phyloP scores from a whole-genome alignment of 1,284 basidiomycete genomes.

The Rhodotorula sp. region DNA sequence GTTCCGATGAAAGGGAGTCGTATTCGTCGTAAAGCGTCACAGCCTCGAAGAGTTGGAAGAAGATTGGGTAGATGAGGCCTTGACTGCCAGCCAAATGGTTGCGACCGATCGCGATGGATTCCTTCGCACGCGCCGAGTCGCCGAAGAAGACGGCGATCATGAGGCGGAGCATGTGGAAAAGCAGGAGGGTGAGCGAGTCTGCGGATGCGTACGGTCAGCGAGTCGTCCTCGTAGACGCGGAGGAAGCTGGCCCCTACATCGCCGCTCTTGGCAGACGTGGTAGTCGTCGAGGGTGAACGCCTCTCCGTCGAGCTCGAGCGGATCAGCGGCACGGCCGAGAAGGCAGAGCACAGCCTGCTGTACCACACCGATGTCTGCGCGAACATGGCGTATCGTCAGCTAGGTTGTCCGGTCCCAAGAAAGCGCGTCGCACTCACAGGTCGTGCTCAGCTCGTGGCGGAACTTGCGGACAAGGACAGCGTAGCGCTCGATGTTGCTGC shows the following conservation, averaged over 20 bases:
- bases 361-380: conserved; percentile 23
- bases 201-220: neutral
- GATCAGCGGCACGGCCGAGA: conserved; percentile 5
- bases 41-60: conserved; percentile 63
- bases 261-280: conserved; percentile 22
- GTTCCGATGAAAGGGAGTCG: conserved; percentile 66
- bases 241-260: conserved; percentile 3
- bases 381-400: neutral
- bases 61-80: conserved; percentile 27
- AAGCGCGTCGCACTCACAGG: conserved; percentile 1
- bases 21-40: conserved; percentile 64
- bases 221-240: neutral
- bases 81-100: conserved; percentile 18
- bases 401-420: neutral
- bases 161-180: conserved; percentile 30
- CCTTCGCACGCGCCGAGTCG: conserved; percentile 6
- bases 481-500: conserved; percentile 34
- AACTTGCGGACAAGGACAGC: conserved; percentile 38
- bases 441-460: conserved; percentile 34
- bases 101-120: conserved; percentile 20
- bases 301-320: conserved; percentile 29
- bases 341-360: conserved; percentile 31
- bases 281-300: conserved; percentile 30
- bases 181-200: conserved; percentile 26
- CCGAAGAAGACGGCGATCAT: conserved; percentile 29